Base-by-base conservation (phyloP, 1,284 basidiomycete genomes). In the Pterulicium gracile region DNA sequence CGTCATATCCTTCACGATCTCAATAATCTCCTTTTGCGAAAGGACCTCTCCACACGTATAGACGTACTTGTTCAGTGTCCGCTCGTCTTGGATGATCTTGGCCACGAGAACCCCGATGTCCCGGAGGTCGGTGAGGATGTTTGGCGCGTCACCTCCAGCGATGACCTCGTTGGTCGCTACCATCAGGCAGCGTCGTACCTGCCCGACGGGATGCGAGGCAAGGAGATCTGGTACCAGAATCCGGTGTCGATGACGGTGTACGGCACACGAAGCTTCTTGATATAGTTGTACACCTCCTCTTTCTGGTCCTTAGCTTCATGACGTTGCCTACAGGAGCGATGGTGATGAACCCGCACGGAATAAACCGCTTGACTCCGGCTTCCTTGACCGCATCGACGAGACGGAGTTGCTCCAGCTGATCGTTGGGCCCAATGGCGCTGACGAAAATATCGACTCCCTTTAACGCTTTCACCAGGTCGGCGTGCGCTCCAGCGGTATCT, bases 21-120 rank as follows among this genome's bases (percentile, higher is more conserved):
- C 42, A 15, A 46, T 45, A 23, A 49, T 48, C 42, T 55, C 50
- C 12, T 49, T 49, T 40, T 49, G 45, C 1, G 50, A 47, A 3
- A 45, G 20, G 13, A 46, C 47, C 24, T 55, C 54, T 5, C 47
- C 39, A 7, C 46, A 51, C 7, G 44, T 47, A 43, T 47, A 36
- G n/a, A 55, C 52, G 18, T 42, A 42, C 22, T 48, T 39, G 46
- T 55, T 55, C 18, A 54, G 34, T 3, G 54, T 55, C 19, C 54
- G 51, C 3, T 44, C 44, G 24, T 55, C 54, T 20, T 46, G 45
- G 34, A 55, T 49, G 39, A 55, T 52, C 7, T 43, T 45, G 7
- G 49, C 48, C 2, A 52, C 49, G 39, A 49, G 49, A 2, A 13
- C n/a, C 4, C 52, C 54, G 24, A 54, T 44, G 32, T 55, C 51